phyloP scores from a whole-genome alignment of 306 rosid genomes.

The Fragaria iinumae region DNA sequence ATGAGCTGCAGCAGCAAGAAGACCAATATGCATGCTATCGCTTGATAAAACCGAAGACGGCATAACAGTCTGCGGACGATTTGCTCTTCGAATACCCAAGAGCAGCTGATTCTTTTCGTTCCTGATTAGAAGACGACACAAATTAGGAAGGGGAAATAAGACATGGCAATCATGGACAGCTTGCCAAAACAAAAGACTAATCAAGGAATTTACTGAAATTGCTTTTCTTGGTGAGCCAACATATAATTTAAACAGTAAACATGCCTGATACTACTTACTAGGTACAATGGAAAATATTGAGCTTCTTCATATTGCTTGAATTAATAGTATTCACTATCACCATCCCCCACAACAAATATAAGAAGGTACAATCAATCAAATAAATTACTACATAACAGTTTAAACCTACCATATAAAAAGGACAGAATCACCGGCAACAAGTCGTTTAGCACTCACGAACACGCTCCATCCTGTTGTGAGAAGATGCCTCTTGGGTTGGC shows the following conservation, averaged over 20 bases:
- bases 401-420: constrained; percentile 61
- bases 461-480: constrained; percentile 83
- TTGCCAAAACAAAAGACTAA: neutral
- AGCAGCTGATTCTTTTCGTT: constrained; percentile 62
- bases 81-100: constrained; percentile 67
- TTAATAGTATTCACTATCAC: neutral
- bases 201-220: neutral
- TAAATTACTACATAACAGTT: neutral
- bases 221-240: neutral
- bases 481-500: constrained; percentile 82
- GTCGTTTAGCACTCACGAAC: constrained; percentile 71
- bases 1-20: constrained; percentile 83
- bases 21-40: constrained; percentile 85
- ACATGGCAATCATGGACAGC: neutral
- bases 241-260: neutral
- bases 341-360: neutral
- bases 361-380: neutral
- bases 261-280: neutral
- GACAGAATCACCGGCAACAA: constrained; percentile 78
- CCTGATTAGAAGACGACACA: constrained; percentile 32
- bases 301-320: neutral
- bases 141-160: neutral
- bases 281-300: neutral
- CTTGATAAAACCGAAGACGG: constrained; percentile 80
- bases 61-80: constrained; percentile 66